Base-by-base conservation (phyloP, 345 rosid species). In the Salix purpurea region DNA sequence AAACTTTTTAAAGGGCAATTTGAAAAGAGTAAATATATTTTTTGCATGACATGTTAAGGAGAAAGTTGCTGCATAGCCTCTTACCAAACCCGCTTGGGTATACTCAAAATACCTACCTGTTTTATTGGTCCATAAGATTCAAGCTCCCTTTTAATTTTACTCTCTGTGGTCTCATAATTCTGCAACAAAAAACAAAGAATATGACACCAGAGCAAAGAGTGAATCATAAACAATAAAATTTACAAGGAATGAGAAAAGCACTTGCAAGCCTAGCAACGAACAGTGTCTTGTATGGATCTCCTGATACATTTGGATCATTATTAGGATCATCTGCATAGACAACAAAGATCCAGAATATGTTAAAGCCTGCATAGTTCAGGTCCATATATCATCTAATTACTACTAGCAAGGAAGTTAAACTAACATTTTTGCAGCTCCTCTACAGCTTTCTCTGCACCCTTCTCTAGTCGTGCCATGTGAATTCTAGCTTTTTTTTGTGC, bases 71-170 rank as follows among this genome's bases (percentile, higher is more conserved):
- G 75, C 74, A 84, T 70, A 85, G 79, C 81, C 69, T 92, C 99
- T 96, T 94, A 96, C 98, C 98, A 85, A 94, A 84, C 91, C 94
- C 72, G 81, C 80, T 72, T 71, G 76, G 83, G 86, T 84, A 80
- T 78, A 80, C 86, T 82, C 85, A 86, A 84, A 78, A 85, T 88
- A 91, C 97, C 96, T 92, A 96, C 98, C 99, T 94, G 92, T 82
- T 96, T 96, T 83, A 96, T 91, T 72, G 99, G 98, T 76, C 98
- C 99, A 88, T 90, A 96, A 42, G 99, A 89, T 82, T 96, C 99
- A 88, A 96, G 91, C 91, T 96, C 99, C 92, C 99, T 94, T 91
- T 96, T 96, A 83, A 96, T 84, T 88, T 87, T 94, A 91, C 96
- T 94, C 87, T 96, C 98, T 23, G 94, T 79, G 50, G 99, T 92